Percentiles rank a stretch among this genome's conserved stretches.
These are phyloP conservation scores for Erigeron canadensis DNA, from an alignment of 129 eudicot species.

Conservation along the genomic window DNA sequence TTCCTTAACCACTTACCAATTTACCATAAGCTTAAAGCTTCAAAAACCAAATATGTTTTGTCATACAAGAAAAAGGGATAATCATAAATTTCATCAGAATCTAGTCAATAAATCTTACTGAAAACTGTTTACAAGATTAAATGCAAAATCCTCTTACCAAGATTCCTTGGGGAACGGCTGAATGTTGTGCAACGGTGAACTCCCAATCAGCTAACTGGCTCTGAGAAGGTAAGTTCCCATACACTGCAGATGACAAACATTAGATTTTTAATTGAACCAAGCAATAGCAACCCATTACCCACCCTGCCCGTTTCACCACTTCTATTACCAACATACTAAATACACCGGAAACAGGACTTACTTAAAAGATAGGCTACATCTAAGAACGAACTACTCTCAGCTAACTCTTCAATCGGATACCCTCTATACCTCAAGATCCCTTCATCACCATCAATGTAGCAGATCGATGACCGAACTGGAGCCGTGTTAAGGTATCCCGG, in stretches of 20 bases:
- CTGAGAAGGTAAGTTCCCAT: slow-evolving; percentile 85
- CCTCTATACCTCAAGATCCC: slow-evolving; percentile 96
- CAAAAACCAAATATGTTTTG: background rate
- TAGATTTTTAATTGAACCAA: background rate
- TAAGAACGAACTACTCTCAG: slow-evolving; percentile 79
- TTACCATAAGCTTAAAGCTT: slow-evolving; percentile 6
- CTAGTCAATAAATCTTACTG: background rate
- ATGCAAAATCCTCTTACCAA: slow-evolving; percentile 48
- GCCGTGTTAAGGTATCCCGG: slow-evolving; percentile 97
- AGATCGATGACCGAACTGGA: slow-evolving; percentile 85
- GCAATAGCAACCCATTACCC: background rate
- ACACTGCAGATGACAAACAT: slow-evolving; percentile 51
- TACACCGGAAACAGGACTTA: slow-evolving; percentile 30
- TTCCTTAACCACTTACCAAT: background rate
- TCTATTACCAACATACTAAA: too few species aligned
- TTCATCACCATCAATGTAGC: slow-evolving; percentile 97
- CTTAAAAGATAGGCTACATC: slow-evolving; percentile 94
- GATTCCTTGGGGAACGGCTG: slow-evolving; percentile 97
- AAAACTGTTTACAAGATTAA: background rate
- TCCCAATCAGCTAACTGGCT: slow-evolving; percentile 93
- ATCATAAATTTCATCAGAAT: background rate
- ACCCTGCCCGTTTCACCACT: background rate
- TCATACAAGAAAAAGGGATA: slow-evolving; percentile 7
- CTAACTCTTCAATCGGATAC: slow-evolving; percentile 94
- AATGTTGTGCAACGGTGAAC: slow-evolving; percentile 87